Evolutionary conservation across 768 basidiomycete genomes (phyloP).

Genomic region (Naganishia kalamii): DNA sequence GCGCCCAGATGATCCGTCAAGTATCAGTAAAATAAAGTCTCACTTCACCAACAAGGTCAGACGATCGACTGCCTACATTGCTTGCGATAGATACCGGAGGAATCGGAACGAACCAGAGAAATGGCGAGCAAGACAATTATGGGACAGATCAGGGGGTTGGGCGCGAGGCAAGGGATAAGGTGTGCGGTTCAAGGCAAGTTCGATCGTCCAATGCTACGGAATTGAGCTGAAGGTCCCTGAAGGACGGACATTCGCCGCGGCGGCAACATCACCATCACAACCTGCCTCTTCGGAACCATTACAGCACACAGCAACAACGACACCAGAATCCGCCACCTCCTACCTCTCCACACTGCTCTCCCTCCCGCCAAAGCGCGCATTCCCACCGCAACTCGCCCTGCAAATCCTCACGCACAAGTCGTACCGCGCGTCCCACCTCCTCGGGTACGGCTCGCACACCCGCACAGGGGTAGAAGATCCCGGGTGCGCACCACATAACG

Average conservation of each 20-base stretch:
- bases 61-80: neutral
- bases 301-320: neutral
- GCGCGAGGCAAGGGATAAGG: too few species aligned
- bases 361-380: conserved; percentile 32
- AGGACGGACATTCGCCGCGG: conserved; percentile 5
- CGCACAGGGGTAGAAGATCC: neutral
- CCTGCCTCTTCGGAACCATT: neutral
- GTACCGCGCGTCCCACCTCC: conserved; percentile 37
- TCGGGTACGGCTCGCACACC: conserved; percentile 23
- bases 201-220: too few species aligned
- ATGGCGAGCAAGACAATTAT: too few species aligned
- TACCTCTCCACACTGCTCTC: conserved; percentile 38
- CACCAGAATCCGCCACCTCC: conserved; percentile 37
- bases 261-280: neutral
- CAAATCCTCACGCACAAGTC: conserved; percentile 46
- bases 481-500: conserved; percentile 35
- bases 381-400: conserved; percentile 38
- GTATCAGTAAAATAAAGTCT: too few species aligned
- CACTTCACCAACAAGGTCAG: too few species aligned
- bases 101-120: neutral
- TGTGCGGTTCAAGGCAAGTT: too few species aligned
- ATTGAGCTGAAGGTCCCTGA: neutral
- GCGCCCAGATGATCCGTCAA: neutral
- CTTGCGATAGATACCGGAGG: neutral
- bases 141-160: too few species aligned